These are phyloP conservation scores for Botrytis aclada DNA, from an alignment of 2,329 filamentous ascomycete species.

Conservation along the genomic window DNA sequence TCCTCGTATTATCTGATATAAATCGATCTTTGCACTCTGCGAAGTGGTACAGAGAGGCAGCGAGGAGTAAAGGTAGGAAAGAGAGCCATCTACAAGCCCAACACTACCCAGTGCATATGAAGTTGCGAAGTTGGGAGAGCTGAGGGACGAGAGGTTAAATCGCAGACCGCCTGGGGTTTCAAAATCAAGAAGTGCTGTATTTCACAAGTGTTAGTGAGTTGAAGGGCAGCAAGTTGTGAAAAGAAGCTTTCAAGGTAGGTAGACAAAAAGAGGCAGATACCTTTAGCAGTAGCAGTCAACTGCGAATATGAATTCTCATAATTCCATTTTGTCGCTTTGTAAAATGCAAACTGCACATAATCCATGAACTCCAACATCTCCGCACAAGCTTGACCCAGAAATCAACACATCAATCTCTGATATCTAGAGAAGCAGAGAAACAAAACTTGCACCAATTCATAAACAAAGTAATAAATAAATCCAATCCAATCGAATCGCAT, in stretches of 20 bases:
- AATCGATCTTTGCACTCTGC: slow-evolving; percentile 70
- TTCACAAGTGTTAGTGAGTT: slow-evolving; percentile 26
- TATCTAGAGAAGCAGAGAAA: neutral
- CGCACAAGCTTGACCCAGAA: neutral
- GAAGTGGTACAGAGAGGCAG: slow-evolving; percentile 67
- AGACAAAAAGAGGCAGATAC: slow-evolving; percentile 41
- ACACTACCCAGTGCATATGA: slow-evolving; percentile 88
- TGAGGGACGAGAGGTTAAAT: slow-evolving; percentile 84
- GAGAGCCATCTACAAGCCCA: slow-evolving; percentile 91
- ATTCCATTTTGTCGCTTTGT: slow-evolving; percentile 82
- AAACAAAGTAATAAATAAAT: neutral
- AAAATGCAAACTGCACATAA: slow-evolving; percentile 89
- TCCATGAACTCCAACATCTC: slow-evolving; percentile 95
- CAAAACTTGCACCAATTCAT: neutral
- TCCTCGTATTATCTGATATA: slow-evolving; percentile 75
- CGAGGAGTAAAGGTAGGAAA: slow-evolving; percentile 94
- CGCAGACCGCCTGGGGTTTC: slow-evolving; percentile 79
- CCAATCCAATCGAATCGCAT: neutral
- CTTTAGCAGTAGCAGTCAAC: slow-evolving; percentile 78
- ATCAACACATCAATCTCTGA: slow-evolving; percentile 5
- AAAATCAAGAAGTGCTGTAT: slow-evolving; percentile 79
- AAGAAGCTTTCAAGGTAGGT: slow-evolving; percentile 24
- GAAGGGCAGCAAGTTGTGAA: slow-evolving; percentile 12
- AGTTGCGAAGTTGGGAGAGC: slow-evolving; percentile 88
- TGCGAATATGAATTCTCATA: slow-evolving; percentile 88